Conservation (phyloP, 139 green algal species). For the Coccomyxa sp. region DNA sequence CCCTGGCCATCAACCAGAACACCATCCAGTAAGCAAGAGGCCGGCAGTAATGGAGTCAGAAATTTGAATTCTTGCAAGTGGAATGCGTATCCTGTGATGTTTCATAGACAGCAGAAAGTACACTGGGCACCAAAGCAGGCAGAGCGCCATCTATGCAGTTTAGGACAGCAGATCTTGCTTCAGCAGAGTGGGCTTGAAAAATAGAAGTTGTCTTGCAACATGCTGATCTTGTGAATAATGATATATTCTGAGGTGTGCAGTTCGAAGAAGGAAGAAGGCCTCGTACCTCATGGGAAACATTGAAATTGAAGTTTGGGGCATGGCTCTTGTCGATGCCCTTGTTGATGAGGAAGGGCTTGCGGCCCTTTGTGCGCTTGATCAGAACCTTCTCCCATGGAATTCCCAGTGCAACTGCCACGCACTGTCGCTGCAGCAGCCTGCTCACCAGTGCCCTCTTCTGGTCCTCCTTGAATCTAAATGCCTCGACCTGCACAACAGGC, state of each 20-base stretch:
- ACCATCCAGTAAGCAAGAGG: neutral
- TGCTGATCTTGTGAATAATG: no score
- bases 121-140: neutral
- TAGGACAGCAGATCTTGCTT: no score
- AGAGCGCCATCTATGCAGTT: neutral
- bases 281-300: slow-evolving; percentile 74
- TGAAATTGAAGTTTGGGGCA: slow-evolving; percentile 84
- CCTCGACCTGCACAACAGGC: slow-evolving; percentile 9
- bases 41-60: neutral
- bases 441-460: slow-evolving; percentile 49
- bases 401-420: slow-evolving; percentile 11
- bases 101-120: neutral
- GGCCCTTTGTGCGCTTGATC: slow-evolving; percentile 52
- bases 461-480: slow-evolving; percentile 39
- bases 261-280: neutral
- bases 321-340: neutral
- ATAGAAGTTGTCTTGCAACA: no score
- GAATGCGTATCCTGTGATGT: neutral
- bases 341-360: slow-evolving; percentile 58
- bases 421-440: slow-evolving; percentile 42
- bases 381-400: slow-evolving; percentile 28
- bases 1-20: slow-evolving; percentile 30
- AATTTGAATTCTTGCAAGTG: neutral
- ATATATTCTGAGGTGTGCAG: no score
- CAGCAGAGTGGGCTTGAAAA: no score